Evolutionary conservation across 2,329 filamentous ascomycete species (phyloP).

Genomic region (Aureobasidium sp.): DNA sequence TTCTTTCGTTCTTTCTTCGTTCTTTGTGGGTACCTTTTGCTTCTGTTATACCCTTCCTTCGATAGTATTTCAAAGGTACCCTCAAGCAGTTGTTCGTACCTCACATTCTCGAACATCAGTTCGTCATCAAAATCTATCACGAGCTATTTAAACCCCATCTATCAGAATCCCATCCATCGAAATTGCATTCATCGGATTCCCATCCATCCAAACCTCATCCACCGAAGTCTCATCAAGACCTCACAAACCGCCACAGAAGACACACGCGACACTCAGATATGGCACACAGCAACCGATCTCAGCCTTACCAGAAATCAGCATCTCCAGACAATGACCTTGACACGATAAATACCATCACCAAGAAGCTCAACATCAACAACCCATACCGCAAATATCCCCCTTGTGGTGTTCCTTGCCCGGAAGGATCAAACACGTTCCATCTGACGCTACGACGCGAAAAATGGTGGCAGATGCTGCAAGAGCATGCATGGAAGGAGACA

Average conservation of each 20-base stretch:
- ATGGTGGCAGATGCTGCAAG: slow-evolving; percentile 1
- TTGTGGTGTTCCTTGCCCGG: not conserved
- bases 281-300: not conserved
- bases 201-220: no score
- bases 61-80: no score
- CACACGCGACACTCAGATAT: not conserved
- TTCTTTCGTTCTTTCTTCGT: no score
- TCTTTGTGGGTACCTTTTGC: not conserved
- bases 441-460: not conserved
- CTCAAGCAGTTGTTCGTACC: no score
- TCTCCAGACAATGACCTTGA: not conserved
- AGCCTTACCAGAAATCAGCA: no score
- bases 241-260: no score
- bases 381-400: not conserved
- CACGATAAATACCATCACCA: not conserved
- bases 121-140: not conserved
- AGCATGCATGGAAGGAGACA: not conserved
- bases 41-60: not conserved
- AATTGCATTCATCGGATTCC: not conserved
- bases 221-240: not conserved
- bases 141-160: not conserved
- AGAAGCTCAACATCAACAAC: not conserved
- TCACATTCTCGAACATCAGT: not conserved
- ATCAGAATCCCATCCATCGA: no score
- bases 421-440: not conserved